These are phyloP conservation scores for Termitomyces sp. DNA, from an alignment of 768 basidiomycete genomes.

Conservation along the genomic window DNA sequence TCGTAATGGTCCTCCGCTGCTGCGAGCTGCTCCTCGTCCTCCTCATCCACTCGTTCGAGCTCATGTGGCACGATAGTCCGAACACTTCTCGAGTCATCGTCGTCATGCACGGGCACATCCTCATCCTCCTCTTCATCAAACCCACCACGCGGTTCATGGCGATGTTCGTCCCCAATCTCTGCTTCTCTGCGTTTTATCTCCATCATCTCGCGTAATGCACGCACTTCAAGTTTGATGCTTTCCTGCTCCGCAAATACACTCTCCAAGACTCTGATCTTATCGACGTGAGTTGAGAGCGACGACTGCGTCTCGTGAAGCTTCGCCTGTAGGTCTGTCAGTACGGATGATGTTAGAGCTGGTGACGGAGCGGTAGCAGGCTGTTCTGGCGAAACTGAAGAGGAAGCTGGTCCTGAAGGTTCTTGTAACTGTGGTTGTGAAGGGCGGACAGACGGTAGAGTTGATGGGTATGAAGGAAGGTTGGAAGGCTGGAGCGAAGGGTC, in stretches of 20 bases:
- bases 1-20: constrained; percentile 20
- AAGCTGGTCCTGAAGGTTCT: constrained; percentile 22
- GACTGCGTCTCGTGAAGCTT: constrained; percentile 85
- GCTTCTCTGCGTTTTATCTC: constrained; percentile 58
- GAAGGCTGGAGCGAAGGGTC: constrained; percentile 41
- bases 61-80: constrained; percentile 68
- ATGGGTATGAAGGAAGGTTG: constrained; percentile 60
- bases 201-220: constrained; percentile 66
- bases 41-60: constrained; percentile 71
- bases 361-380: constrained; percentile 19
- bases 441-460: constrained; percentile 64
- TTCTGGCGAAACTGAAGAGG: constrained; percentile 17
- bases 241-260: constrained; percentile 83
- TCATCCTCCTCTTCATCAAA: constrained; percentile 32
- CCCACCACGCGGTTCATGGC: constrained; percentile 25
- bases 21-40: constrained; percentile 57
- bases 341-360: constrained; percentile 23
- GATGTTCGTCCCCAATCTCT: constrained; percentile 16
- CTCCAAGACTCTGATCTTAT: constrained; percentile 82
- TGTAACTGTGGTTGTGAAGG: constrained; percentile 21
- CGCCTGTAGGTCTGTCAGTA: constrained; percentile 63
- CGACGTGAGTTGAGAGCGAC: constrained; percentile 72
- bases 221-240: constrained; percentile 73
- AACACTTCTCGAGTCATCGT: constrained; percentile 70
- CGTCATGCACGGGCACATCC: constrained; percentile 43